phyloP scores from a whole-genome alignment of 1,284 basidiomycete species.

The Anthracocystis setariae region DNA sequence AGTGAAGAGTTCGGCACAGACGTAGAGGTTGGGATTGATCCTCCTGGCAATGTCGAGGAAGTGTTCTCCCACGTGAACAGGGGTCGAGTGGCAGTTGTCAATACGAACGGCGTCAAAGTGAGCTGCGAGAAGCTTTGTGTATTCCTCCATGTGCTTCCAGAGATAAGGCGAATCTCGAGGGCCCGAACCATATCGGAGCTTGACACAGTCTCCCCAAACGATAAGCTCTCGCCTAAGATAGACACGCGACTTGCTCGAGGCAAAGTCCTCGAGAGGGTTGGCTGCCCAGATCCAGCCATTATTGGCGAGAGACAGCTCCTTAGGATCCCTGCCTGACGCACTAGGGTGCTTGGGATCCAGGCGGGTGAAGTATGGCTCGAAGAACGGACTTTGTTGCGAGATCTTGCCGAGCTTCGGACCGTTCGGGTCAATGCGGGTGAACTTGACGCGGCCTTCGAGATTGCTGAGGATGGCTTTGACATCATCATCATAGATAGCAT shows the following conservation, averaged over 20 bases:
- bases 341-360: constrained; percentile 55
- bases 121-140: constrained; percentile 77
- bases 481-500: constrained; percentile 58
- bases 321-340: constrained; percentile 72
- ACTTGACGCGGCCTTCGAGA: constrained; percentile 55
- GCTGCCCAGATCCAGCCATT: constrained; percentile 99
- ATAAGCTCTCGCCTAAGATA: constrained; percentile 96
- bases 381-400: constrained; percentile 49
- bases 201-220: constrained; percentile 97
- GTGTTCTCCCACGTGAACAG: constrained; percentile 87
- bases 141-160: constrained; percentile 86
- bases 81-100: constrained; percentile 98
- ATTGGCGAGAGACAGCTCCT: constrained; percentile 82
- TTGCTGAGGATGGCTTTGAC: constrained; percentile 56
- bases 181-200: constrained; percentile 81
- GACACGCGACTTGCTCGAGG: constrained; percentile 91
- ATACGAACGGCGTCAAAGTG: constrained; percentile 94
- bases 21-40: constrained; percentile 88
- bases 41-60: constrained; percentile 91
- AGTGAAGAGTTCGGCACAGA: constrained; percentile 96
- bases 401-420: constrained; percentile 59
- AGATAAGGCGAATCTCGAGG: constrained; percentile 85
- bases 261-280: constrained; percentile 93
- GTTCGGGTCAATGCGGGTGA: constrained; percentile 53
- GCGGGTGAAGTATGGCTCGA: constrained; percentile 62